Evolutionary conservation across 1,284 basidiomycete species (phyloP), one percentile per base, ranked within the genome.

Genomic region (Fomitopsis betulina): DNA sequence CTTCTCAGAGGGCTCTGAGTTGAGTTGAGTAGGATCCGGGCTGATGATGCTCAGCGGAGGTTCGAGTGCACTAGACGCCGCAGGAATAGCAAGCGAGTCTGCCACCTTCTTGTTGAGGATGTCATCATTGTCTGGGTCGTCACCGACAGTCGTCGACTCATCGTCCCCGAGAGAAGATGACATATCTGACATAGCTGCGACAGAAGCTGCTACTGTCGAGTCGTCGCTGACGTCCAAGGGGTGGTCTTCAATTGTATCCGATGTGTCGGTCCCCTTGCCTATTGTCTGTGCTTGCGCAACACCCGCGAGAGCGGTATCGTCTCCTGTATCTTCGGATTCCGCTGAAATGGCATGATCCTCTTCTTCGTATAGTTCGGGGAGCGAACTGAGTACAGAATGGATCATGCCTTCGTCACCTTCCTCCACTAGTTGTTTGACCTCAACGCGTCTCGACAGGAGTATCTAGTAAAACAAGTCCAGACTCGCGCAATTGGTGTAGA

Each of bases 351-450:
- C 52, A n/a, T 51, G 32, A 3, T 72, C 72, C 17, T 69, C 68
- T 3, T 76, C 78, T 42, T 82, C 82, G 49, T 73, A 75, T 2
- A 95, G 72, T 19, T 84, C 79, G 0, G 93, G 93, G 15, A 95
- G 71, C 17, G 82, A 77, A 39, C 85, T 87, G 19, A 96, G 79
- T 7, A 93, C 70, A 0, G 92, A 90, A 71, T 95, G 93, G n/a
- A 93, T 78, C 89, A 91, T 91, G 30, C 89, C 90, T 8, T 90
- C 87, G 65, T 91, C 88, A 25, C 81, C 85, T 67, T 86, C 85
- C 58, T 79, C 74, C 57, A 83, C 76, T 23, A 91, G 70, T 37
- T 73, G 67, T 52, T 76, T 65, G 1, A 86, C 81, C 56, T 89
- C 84, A 32, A 78, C 74, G 68, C 86, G 89, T 50, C 86, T 77